These are phyloP conservation scores for Suhomyces pyralidae DNA, from an alignment of 805 yeast genomes.

Conservation along the genomic window DNA sequence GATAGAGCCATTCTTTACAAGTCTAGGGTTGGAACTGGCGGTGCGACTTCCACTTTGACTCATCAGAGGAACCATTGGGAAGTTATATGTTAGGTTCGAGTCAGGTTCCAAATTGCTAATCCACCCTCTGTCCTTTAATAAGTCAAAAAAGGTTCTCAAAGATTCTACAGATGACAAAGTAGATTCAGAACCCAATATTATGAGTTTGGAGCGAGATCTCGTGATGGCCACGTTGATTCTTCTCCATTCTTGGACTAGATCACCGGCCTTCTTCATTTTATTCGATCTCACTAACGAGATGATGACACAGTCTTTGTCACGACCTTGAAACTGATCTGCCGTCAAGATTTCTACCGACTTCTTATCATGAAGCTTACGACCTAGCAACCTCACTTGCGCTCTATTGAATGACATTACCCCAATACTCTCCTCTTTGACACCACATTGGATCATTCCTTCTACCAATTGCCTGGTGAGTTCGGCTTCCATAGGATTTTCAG, in stretches of 20 bases:
- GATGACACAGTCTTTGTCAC: slow-evolving; percentile 89
- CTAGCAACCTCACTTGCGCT: slow-evolving; percentile 57
- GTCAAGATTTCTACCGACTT: slow-evolving; percentile 73
- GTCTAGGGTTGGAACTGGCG: neutral
- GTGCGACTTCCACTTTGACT: neutral
- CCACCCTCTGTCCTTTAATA: slow-evolving; percentile 63
- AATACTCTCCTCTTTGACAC: slow-evolving; percentile 56
- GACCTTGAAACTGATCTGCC: slow-evolving; percentile 94
- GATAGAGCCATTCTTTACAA: slow-evolving; percentile 20
- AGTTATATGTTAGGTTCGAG: slow-evolving; percentile 39
- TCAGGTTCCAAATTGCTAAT: slow-evolving; percentile 50
- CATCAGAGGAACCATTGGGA: slow-evolving; percentile 7
- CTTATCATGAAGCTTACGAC: slow-evolving; percentile 21
- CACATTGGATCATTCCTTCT: slow-evolving; percentile 53
- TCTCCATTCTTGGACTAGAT: slow-evolving; percentile 81
- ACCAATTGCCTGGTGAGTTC: slow-evolving; percentile 60
- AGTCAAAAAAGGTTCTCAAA: slow-evolving; percentile 56
- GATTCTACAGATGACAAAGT: slow-evolving; percentile 55
- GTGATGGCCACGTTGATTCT: slow-evolving; percentile 94
- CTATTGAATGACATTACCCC: slow-evolving; percentile 91
- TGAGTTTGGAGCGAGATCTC: slow-evolving; percentile 78
- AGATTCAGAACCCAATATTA: slow-evolving; percentile 74
- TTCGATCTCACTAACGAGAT: slow-evolving; percentile 89
- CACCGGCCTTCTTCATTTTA: slow-evolving; percentile 62
- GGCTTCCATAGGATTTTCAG: slow-evolving; percentile 74